Conservation (phyloP, 2,329 filamentous ascomycete genomes). For the Diaporthe capsici region DNA sequence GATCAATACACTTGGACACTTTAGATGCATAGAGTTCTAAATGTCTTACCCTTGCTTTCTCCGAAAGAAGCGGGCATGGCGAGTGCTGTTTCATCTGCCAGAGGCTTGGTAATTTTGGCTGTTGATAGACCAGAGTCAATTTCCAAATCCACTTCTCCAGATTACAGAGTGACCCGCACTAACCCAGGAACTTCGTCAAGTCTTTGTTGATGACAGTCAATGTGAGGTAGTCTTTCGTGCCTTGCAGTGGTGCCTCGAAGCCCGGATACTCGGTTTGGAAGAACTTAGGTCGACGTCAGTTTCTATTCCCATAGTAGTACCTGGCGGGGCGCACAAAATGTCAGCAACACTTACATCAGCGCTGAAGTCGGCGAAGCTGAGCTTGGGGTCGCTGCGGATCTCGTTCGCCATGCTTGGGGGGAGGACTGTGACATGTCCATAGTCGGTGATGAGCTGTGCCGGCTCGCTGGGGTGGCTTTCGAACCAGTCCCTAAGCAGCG, state of each 20-base stretch:
- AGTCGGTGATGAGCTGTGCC: slow-evolving; percentile 6
- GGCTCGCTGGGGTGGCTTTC: slow-evolving; percentile 12
- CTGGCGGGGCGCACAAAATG: not conserved
- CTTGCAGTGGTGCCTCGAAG: not conserved
- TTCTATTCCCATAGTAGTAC: not conserved
- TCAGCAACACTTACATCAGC: not conserved
- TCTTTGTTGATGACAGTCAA: slow-evolving; percentile 11
- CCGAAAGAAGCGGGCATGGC: not conserved
- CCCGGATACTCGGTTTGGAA: not conserved
- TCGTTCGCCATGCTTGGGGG: slow-evolving; percentile 11
- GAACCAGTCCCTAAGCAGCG: slow-evolving; percentile 1
- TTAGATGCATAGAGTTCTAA: fast-evolving
- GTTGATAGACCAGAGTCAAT: not conserved
- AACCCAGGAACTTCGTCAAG: not conserved
- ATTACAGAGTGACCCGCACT: not conserved
- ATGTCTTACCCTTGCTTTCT: not conserved
- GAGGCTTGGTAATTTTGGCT: slow-evolving; percentile 8
- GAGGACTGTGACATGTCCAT: slow-evolving; percentile 8
- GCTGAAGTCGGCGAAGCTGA: not conserved
- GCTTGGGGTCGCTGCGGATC: not conserved
- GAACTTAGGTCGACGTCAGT: not conserved
- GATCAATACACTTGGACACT: not conserved
- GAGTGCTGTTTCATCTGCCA: slow-evolving; percentile 7
- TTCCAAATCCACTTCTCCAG: not conserved
- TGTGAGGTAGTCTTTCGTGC: not conserved